A percentile compares a stretch with the other conserved stretches of the same genome.
Evolutionary conservation across 805 yeast genomes (phyloP).

Genomic region (Jamesozyma gamospora): DNA sequence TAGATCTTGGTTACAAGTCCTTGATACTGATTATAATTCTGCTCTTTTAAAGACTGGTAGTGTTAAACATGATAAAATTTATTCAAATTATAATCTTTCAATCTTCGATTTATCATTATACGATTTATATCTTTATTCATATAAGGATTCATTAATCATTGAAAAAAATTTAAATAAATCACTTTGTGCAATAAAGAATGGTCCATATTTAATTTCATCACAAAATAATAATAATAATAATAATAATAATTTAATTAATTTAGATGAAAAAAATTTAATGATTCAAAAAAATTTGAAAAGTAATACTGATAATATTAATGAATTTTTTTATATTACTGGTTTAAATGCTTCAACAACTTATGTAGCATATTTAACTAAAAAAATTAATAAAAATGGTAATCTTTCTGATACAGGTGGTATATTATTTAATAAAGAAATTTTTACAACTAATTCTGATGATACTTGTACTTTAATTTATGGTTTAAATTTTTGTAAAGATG

Average conservation of each 20-base stretch:
- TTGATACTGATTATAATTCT: conserved; percentile 62
- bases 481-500: conserved; percentile 65
- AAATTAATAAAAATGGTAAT: conserved; percentile 26
- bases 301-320: conserved; percentile 41
- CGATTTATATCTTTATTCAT: conserved; percentile 40
- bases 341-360: conserved; percentile 54
- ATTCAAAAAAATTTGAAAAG: conserved; percentile 31
- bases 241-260: background rate
- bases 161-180: conserved; percentile 37
- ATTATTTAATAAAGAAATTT: conserved; percentile 45
- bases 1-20: conserved; percentile 41
- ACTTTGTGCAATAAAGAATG: conserved; percentile 61
- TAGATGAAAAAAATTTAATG: conserved; percentile 11
- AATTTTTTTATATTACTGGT: conserved; percentile 53
- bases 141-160: conserved; percentile 31
- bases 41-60: conserved; percentile 54
- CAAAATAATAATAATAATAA: conserved; percentile 10
- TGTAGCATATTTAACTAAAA: conserved; percentile 51
- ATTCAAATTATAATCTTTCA: conserved; percentile 9
- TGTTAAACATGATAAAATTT: conserved; percentile 19
- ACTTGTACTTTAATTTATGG: conserved; percentile 69
- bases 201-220: conserved; percentile 32
- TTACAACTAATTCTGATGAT: conserved; percentile 42
- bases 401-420: conserved; percentile 46
- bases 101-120: conserved; percentile 21